These are phyloP conservation scores for Fusarium torreyae DNA, from an alignment of 2,329 filamentous ascomycete genomes.

Conservation along the genomic window DNA sequence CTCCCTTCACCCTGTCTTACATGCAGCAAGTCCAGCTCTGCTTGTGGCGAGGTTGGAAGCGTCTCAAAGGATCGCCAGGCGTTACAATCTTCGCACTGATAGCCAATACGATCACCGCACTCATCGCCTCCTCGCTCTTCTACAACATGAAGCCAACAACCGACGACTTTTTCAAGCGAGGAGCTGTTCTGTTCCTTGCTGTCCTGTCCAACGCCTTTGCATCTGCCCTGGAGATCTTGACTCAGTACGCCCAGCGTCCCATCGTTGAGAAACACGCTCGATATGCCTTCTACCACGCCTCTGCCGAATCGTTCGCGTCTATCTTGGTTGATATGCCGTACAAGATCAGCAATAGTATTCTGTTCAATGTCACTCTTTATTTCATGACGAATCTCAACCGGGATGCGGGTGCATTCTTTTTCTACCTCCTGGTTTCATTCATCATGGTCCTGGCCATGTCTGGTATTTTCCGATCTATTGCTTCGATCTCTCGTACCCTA, in stretches of 20 bases:
- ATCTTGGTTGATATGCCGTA: constrained; percentile 62
- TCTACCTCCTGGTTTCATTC: constrained; percentile 63
- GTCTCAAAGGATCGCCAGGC: constrained; percentile 54
- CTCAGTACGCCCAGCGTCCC: constrained; percentile 56
- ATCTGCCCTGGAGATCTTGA: constrained; percentile 56
- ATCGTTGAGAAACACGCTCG: constrained; percentile 59
- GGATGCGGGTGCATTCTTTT: constrained; percentile 63
- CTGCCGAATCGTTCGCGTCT: constrained; percentile 54
- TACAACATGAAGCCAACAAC: constrained; percentile 41
- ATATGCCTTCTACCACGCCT: constrained; percentile 59
- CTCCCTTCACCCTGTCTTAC: constrained; percentile 64
- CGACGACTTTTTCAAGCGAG: constrained; percentile 51
- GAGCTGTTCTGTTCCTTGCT: constrained; percentile 67
- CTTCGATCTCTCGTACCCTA: constrained; percentile 66
- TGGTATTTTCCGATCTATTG: constrained; percentile 68
- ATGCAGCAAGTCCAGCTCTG: constrained; percentile 62
- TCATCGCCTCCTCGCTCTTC: constrained; percentile 39
- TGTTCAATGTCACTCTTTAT: constrained; percentile 63
- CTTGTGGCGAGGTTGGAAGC: constrained; percentile 58
- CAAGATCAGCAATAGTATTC: constrained; percentile 58
- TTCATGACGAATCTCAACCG: constrained; percentile 64
- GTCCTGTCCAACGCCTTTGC: constrained; percentile 67
- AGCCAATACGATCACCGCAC: constrained; percentile 26
- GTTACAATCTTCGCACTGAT: constrained; percentile 33
- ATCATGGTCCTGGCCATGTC: constrained; percentile 74